These are phyloP conservation scores for Annulohypoxylon moriforme DNA, from an alignment of 495 filamentous ascomycete genomes.

Conservation along the genomic window DNA sequence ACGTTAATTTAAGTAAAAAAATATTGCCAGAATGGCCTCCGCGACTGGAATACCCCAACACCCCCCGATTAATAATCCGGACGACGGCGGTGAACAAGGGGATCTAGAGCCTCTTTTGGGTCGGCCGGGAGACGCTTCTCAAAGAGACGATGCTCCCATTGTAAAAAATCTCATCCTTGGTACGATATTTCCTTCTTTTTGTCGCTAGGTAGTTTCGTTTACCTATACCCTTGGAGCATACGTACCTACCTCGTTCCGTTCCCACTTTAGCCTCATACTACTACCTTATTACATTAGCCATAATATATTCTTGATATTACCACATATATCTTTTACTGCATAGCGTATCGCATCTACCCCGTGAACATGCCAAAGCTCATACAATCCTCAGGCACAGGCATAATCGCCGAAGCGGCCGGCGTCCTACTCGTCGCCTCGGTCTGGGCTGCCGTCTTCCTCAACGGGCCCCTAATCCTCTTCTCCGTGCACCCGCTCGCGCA, in stretches of 20 bases:
- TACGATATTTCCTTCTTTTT: slow-evolving; percentile 51
- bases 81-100: slow-evolving; percentile 46
- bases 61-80: slow-evolving; percentile 45
- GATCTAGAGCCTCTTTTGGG: slow-evolving; percentile 86
- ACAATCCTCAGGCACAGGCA: slow-evolving; percentile 57
- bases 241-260: not conserved
- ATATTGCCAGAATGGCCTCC: slow-evolving; percentile 61
- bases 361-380: slow-evolving; percentile 59
- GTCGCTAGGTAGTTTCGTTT: not conserved
- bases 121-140: slow-evolving; percentile 75
- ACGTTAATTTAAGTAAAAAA: slow-evolving; percentile 20
- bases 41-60: slow-evolving; percentile 64
- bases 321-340: not conserved
- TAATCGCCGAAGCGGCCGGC: slow-evolving; percentile 52
- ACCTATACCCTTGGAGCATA: not conserved
- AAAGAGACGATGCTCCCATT: slow-evolving; percentile 70
- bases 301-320: not conserved
- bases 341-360: not conserved
- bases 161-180: slow-evolving; percentile 81
- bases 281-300: not conserved
- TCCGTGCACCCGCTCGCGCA: slow-evolving; percentile 90
- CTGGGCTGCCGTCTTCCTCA: slow-evolving; percentile 77
- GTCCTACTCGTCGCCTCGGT: slow-evolving; percentile 75
- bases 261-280: slow-evolving; percentile 8
- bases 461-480: slow-evolving; percentile 75